phyloP scores from a whole-genome alignment of 352 stramenopile species.

The Phytopythium oedochilum region DNA sequence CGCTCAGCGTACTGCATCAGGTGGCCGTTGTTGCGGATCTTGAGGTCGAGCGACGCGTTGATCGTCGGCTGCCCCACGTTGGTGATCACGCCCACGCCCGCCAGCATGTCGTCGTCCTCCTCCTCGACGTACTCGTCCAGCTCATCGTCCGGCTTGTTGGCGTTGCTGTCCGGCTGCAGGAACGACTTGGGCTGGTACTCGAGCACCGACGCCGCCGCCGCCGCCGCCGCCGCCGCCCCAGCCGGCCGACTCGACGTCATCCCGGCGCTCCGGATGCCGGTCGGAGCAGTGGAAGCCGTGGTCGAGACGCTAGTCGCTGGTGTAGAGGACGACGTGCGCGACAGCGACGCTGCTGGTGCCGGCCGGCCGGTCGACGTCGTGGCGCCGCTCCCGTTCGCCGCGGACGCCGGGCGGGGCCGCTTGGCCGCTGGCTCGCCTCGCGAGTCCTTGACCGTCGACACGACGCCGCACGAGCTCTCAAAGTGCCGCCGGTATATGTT shows the following conservation, averaged over 20 bases:
- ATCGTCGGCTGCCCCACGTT: constrained; percentile 68
- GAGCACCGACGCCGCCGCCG: constrained; percentile 38
- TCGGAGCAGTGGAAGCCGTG: constrained; percentile 4
- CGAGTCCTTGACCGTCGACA: constrained; percentile 41
- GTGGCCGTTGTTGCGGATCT: constrained; percentile 68
- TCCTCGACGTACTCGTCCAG: constrained; percentile 61
- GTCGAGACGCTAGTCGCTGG: not conserved
- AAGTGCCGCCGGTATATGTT: constrained; percentile 80
- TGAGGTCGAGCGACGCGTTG: constrained; percentile 64
- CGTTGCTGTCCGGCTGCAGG: constrained; percentile 35
- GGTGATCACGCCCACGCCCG: constrained; percentile 62
- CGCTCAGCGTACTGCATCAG: constrained; percentile 70
- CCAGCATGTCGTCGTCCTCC: constrained; percentile 37
- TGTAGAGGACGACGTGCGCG: constrained; percentile 18
- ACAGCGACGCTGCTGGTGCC: not conserved
- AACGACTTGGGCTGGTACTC: constrained; percentile 80
- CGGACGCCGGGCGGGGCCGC: constrained; percentile 8
- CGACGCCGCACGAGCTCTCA: constrained; percentile 64
- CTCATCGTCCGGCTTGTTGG: constrained; percentile 39
- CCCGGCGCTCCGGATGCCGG: constrained; percentile 1
- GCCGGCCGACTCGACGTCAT: not conserved
- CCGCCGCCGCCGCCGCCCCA: constrained; percentile 17
- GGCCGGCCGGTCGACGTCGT: constrained; percentile 1
- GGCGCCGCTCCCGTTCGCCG: constrained; percentile 9
- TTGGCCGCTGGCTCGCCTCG: constrained; percentile 14